Conservation (phyloP, 768 basidiomycete species). For the Naematelia encephala region DNA sequence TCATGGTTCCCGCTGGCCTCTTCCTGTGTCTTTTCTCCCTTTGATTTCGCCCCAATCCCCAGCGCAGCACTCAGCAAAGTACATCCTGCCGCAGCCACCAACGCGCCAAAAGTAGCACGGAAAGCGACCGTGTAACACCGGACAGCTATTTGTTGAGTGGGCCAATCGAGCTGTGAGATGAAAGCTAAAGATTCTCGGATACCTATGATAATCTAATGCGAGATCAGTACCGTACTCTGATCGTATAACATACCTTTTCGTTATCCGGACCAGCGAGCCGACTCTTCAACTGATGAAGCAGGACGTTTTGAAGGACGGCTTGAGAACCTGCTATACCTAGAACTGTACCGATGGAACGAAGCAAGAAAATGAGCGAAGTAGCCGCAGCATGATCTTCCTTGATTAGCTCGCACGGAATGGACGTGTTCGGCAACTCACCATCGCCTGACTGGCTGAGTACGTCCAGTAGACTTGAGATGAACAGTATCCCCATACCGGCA, state of each 20-base stretch:
- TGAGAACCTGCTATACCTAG: slow-evolving; percentile 21
- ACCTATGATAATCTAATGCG: slow-evolving; percentile 12
- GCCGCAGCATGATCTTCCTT: slow-evolving; percentile 22
- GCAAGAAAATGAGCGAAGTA: slow-evolving; percentile 19
- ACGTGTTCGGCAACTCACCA: slow-evolving; percentile 7
- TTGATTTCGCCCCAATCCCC: slow-evolving; percentile 8
- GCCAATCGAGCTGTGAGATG: slow-evolving; percentile 7
- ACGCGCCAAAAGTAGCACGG: slow-evolving; percentile 12
- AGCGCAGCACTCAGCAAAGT: background rate
- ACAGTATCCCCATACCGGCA: slow-evolving; percentile 24
- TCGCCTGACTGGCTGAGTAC: slow-evolving; percentile 14
- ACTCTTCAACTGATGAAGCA: slow-evolving; percentile 9
- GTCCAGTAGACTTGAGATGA: slow-evolving; percentile 24
- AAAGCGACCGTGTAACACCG: slow-evolving; percentile 12
- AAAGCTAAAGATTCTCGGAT: slow-evolving; percentile 18
- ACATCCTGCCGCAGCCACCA: slow-evolving; percentile 13
- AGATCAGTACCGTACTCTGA: no score
- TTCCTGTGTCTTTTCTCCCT: no score
- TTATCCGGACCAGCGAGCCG: slow-evolving; percentile 8
- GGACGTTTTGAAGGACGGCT: slow-evolving; percentile 20
- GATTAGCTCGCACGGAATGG: no score
- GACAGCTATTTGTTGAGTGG: slow-evolving; percentile 1
- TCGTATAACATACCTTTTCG: no score
- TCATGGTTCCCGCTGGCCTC: no score
- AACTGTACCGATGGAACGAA: slow-evolving; percentile 20